Evolutionary conservation across 768 basidiomycete genomes (phyloP).

Genomic region (Hericium coralloides): DNA sequence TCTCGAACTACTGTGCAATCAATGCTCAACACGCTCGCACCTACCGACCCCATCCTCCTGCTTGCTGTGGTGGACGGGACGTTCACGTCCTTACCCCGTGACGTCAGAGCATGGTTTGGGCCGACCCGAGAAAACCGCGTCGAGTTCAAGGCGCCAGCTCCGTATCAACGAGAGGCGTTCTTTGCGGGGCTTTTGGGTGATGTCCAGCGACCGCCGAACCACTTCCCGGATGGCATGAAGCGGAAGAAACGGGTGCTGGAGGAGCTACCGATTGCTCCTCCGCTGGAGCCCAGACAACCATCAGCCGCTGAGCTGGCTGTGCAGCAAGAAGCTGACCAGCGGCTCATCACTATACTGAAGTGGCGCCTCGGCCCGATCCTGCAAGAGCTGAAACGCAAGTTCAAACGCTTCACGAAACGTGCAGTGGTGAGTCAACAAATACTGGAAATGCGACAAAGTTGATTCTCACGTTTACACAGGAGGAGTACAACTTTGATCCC

Average conservation of each 20-base stretch:
- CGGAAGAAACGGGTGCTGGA: conserved; percentile 80
- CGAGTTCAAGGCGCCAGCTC: conserved; percentile 42
- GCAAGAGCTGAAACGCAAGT: conserved; percentile 84
- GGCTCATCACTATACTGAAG: conserved; percentile 72
- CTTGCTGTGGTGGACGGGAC: conserved; percentile 82
- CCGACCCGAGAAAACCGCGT: conserved; percentile 65
- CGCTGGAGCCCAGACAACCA: conserved; percentile 76
- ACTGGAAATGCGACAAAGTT: not conserved
- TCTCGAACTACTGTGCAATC: conserved; percentile 79
- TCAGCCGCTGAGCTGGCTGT: conserved; percentile 73
- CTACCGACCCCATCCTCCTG: conserved; percentile 89
- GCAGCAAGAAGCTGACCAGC: conserved; percentile 77
- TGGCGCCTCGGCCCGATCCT: conserved; percentile 88
- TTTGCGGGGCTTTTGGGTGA: conserved; percentile 68
- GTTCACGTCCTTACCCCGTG: conserved; percentile 59
- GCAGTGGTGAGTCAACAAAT: conserved; percentile 47
- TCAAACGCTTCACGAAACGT: conserved; percentile 79
- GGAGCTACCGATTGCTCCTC: conserved; percentile 80
- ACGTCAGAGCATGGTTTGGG: conserved; percentile 92
- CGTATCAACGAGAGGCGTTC: conserved; percentile 58
- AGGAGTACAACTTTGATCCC: conserved; percentile 60
- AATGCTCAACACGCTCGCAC: conserved; percentile 84
- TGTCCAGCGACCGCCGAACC: conserved; percentile 66
- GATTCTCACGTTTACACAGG: conserved; percentile 31
- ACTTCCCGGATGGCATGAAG: conserved; percentile 84